These are phyloP conservation scores for Diplocarpon rosae DNA, from an alignment of 2,329 filamentous ascomycete species.

Conservation along the genomic window DNA sequence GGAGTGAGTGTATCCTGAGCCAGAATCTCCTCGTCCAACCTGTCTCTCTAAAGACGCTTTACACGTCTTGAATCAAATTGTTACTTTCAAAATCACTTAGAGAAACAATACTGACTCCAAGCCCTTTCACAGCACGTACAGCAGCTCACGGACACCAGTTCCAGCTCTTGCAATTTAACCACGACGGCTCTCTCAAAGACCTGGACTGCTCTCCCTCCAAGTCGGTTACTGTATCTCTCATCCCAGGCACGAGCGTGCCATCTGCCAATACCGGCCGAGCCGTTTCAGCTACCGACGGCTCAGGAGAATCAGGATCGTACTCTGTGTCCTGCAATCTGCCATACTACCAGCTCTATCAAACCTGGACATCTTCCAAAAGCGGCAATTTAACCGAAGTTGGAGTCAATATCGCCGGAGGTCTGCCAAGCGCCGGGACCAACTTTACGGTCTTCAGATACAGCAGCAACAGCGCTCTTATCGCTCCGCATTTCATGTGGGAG, in stretches of 20 bases:
- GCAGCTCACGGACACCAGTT: constrained; percentile 17
- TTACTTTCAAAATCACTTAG: no score
- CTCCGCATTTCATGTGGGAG: constrained; percentile 18
- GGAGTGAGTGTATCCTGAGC: neutral
- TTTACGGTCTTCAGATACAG: constrained; percentile 17
- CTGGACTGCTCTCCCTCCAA: constrained; percentile 11
- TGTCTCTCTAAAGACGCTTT: no score
- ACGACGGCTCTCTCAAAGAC: constrained; percentile 12
- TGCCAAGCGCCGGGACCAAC: constrained; percentile 9
- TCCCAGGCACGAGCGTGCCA: constrained; percentile 2
- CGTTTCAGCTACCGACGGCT: constrained; percentile 10
- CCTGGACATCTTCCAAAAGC: constrained; percentile 11
- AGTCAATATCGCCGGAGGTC: constrained; percentile 14
- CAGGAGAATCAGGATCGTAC: constrained; percentile 10
- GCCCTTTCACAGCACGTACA: neutral
- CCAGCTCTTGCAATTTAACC: constrained; percentile 11
- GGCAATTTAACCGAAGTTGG: constrained; percentile 12
- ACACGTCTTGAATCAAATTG: no score
- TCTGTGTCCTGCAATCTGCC: constrained; percentile 12
- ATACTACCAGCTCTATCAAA: constrained; percentile 16
- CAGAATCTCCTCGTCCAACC: no score
- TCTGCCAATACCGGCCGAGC: neutral
- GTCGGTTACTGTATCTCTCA: constrained; percentile 9
- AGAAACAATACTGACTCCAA: no score
- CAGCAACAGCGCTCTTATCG: constrained; percentile 16